Evolutionary conservation across 192 early-diverging fungal genomes (phyloP).

Genomic region (Backusella parvicylindrica): DNA sequence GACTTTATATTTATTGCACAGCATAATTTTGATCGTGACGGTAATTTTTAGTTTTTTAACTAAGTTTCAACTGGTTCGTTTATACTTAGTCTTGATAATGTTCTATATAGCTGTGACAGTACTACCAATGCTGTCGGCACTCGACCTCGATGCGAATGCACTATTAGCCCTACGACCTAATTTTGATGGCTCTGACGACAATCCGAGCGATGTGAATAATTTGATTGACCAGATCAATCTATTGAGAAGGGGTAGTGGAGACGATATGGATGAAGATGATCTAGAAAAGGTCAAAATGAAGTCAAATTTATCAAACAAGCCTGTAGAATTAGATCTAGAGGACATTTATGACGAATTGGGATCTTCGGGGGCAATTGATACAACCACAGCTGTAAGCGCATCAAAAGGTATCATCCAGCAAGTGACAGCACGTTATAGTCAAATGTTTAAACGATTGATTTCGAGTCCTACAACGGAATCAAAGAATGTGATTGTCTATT

Average conservation of each 20-base stretch:
- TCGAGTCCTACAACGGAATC: not conserved
- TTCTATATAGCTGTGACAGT: slow-evolving; percentile 3
- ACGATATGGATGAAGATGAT: not conserved
- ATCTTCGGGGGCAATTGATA: not conserved
- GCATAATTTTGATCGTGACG: slow-evolving; percentile 34
- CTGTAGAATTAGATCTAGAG: not conserved
- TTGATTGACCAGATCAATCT: not conserved
- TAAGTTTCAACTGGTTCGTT: not conserved
- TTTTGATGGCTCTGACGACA: not conserved
- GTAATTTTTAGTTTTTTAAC: not conserved
- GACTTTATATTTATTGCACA: slow-evolving; percentile 51
- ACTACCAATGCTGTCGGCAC: slow-evolving; percentile 3
- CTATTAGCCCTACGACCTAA: slow-evolving; percentile 7
- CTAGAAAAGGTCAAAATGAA: not conserved
- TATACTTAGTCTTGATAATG: slow-evolving; percentile 2
- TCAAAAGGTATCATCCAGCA: slow-evolving; percentile 9
- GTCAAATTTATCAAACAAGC: not conserved
- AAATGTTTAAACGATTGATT: not conserved
- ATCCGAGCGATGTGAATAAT: not conserved
- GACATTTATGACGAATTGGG: slow-evolving; percentile 5
- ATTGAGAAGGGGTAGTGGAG: not conserved
- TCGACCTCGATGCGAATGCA: slow-evolving; percentile 21
- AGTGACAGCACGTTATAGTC: not conserved
- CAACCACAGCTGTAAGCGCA: not conserved
- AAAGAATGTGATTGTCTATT: slow-evolving; percentile 39